Percentiles rank a stretch among this genome's conserved stretches.
phyloP scores from a whole-genome alignment of 768 basidiomycete species.

The Dioszegia aurantiaca region DNA sequence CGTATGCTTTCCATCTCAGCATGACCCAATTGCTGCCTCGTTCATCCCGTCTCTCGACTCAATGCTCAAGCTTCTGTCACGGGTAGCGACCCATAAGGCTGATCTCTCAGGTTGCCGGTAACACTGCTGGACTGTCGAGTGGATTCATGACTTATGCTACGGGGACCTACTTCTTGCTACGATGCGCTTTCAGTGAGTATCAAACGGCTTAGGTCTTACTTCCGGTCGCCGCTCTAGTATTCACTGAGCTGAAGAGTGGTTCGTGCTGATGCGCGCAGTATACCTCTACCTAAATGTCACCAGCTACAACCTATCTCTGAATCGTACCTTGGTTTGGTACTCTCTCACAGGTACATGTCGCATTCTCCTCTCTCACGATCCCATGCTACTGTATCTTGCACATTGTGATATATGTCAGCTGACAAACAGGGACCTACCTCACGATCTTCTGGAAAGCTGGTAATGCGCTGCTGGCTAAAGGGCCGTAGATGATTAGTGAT shows the following conservation, averaged over 20 bases:
- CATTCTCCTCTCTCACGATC: background rate
- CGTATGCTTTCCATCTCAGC: constrained; percentile 10
- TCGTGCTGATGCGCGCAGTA: constrained; percentile 12
- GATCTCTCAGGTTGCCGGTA: constrained; percentile 36
- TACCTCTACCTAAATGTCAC: constrained; percentile 17
- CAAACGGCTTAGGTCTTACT: background rate
- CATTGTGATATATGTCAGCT: no score
- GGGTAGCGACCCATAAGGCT: no score
- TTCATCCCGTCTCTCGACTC: no score
- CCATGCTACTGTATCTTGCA: no score
- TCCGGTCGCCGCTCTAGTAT: no score
- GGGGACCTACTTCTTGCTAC: constrained; percentile 24
- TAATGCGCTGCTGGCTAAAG: constrained; percentile 8
- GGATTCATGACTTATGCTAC: constrained; percentile 34
- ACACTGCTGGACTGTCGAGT: constrained; percentile 27
- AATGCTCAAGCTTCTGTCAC: no score
- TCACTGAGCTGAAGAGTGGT: no score
- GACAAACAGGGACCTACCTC: constrained; percentile 8
- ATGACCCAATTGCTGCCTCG: no score
- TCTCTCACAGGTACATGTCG: constrained; percentile 10
- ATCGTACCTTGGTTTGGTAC: constrained; percentile 17
- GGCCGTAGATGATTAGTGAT: no score
- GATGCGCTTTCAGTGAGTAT: constrained; percentile 34
- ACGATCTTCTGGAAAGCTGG: constrained; percentile 11
- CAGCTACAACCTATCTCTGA: constrained; percentile 6